Base-by-base conservation (phyloP, 2,329 filamentous ascomycete species). In the Aspergillus versicolor region DNA sequence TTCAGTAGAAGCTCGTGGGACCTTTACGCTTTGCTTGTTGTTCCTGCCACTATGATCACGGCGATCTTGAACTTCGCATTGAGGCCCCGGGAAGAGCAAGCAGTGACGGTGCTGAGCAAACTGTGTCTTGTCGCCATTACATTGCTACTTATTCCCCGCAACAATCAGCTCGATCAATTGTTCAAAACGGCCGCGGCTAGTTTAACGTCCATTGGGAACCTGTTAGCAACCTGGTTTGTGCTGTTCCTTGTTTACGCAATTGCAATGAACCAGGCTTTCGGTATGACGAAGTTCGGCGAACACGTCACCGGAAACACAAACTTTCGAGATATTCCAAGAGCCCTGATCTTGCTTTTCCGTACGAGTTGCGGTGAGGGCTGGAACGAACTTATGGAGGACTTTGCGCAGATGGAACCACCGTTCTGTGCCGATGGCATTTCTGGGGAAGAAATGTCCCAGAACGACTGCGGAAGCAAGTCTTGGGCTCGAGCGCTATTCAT, bases 141-240 rank as follows among this genome's bases (percentile, higher is more conserved):
- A 2, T 82, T 97, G 8, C 81, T 99, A 51, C 83, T 99, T 34
- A 99, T 99, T 60, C 94, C 94, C 1, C 86, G 95, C 51, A 99
- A 99, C 71, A 95, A 99, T 67, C 92, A 96, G 49, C 83, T 99
- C 21, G 95, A 99, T 71, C 94, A 99, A 72, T 85, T 99, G 0
- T 99, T 99, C 85, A 99, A 99, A 75, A 99, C 95, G 2, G 95
- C 93, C 0, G 94, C 94, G 11, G 94, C 93, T 52, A 96, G 91
- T 85, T 77, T 99, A 65, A 88, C 90, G 2, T 87, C 90, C 17
- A 99, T 99, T 65, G 85, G 89, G 57, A 99, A 97, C 69, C 80
- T 99, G 43, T 79, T 99, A 40, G 93, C 93, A 2, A 99, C 95
- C 0, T 99, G 94, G 94, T 90, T 97, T 61, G 92, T 99, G 2